Evolutionary conservation across 306 rosid genomes (phyloP).

Genomic region (Bauhinia variegata): DNA sequence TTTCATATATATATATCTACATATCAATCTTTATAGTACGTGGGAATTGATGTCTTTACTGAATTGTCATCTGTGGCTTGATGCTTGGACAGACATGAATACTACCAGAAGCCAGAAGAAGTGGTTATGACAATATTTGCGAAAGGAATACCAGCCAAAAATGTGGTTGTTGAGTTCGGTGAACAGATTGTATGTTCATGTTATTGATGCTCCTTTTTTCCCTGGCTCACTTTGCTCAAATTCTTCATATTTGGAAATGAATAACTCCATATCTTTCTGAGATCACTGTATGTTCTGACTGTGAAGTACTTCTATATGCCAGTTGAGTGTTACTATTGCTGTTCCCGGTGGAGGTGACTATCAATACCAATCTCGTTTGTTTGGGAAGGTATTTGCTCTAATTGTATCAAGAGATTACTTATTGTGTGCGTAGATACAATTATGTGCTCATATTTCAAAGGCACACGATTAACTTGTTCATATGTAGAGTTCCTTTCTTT

Average conservation of each 20-base stretch:
- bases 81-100: conserved; percentile 74
- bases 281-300: conserved; percentile 13
- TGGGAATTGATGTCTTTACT: conserved; percentile 21
- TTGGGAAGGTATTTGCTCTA: conserved; percentile 69
- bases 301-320: conserved; percentile 36
- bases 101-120: conserved; percentile 90
- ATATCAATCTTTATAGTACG: background rate
- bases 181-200: conserved; percentile 78
- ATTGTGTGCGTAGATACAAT: background rate
- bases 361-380: conserved; percentile 79
- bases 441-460: too few species aligned
- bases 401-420: background rate
- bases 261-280: background rate
- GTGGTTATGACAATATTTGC: conserved; percentile 89
- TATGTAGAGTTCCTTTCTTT: too few species aligned
- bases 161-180: conserved; percentile 73
- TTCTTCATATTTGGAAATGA: conserved; percentile 2
- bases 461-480: too few species aligned
- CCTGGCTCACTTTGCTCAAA: conserved; percentile 3
- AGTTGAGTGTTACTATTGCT: conserved; percentile 75
- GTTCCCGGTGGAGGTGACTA: conserved; percentile 72
- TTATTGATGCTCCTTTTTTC: conserved; percentile 4
- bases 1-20: background rate
- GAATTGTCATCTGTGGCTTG: conserved; percentile 26
- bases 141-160: conserved; percentile 72